Evolutionary conservation across 805 yeast species (phyloP).

Genomic region (Cyberlindnera veronae): DNA sequence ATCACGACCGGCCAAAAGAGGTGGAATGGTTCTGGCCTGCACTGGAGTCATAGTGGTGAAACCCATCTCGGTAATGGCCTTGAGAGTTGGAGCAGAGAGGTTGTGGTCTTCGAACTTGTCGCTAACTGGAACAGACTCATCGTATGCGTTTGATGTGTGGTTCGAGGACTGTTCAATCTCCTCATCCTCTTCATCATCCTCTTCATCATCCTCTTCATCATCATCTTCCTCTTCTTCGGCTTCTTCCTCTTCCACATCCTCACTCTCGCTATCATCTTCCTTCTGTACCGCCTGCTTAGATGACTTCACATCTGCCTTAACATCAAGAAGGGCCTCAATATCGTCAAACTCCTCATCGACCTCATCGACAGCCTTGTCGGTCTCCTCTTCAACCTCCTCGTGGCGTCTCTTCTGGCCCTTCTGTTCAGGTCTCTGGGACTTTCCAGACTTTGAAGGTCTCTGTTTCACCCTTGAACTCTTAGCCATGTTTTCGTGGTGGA

Average conservation of each 20-base stretch:
- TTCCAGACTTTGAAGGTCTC: slow-evolving; percentile 9
- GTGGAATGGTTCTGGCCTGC: slow-evolving; percentile 95
- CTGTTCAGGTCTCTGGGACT: slow-evolving; percentile 14
- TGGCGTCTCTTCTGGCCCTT: slow-evolving; percentile 28
- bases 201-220: slow-evolving; percentile 23
- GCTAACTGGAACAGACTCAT: slow-evolving; percentile 19
- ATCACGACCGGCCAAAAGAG: slow-evolving; percentile 92
- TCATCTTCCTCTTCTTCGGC: slow-evolving; percentile 18
- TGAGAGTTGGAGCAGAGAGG: slow-evolving; percentile 76
- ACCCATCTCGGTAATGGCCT: slow-evolving; percentile 85
- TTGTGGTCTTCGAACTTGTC: slow-evolving; percentile 47
- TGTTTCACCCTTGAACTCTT: slow-evolving; percentile 11
- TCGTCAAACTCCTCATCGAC: slow-evolving; percentile 56
- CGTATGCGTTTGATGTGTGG: slow-evolving; percentile 9
- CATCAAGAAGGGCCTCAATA: slow-evolving; percentile 51
- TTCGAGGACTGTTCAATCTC: no score
- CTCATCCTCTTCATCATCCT: slow-evolving; percentile 17
- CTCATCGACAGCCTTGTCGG: slow-evolving; percentile 47
- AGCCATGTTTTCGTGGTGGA: slow-evolving; percentile 14
- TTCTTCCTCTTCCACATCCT: slow-evolving; percentile 21
- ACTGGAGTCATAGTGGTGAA: slow-evolving; percentile 90
- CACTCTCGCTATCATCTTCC: slow-evolving; percentile 21
- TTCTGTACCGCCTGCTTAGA: slow-evolving; percentile 11
- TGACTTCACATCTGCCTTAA: slow-evolving; percentile 32
- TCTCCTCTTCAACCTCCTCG: slow-evolving; percentile 33